Evolutionary conservation across 768 basidiomycete genomes (phyloP).

Genomic region (Lactarius sp.): DNA sequence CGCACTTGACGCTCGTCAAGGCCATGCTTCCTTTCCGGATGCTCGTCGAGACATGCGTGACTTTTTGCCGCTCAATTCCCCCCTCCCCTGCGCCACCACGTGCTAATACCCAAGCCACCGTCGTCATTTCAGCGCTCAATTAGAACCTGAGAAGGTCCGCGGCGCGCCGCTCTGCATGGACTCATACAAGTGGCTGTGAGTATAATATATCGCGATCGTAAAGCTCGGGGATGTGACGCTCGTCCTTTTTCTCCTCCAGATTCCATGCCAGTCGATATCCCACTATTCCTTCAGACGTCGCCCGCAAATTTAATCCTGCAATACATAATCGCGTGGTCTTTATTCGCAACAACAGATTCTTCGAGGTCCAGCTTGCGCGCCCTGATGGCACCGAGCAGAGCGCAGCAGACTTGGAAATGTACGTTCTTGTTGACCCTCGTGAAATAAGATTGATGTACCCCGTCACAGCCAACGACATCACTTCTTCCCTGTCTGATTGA

Average conservation of each 20-base stretch:
- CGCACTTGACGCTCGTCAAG: constrained; percentile 60
- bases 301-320: constrained; percentile 69
- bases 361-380: constrained; percentile 66
- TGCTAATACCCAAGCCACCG: background rate
- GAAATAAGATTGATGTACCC: no score
- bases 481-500: no score
- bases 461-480: no score
- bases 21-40: constrained; percentile 82
- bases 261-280: constrained; percentile 96
- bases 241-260: constrained; percentile 33
- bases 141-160: constrained; percentile 85
- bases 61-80: background rate
- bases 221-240: background rate
- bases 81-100: no score
- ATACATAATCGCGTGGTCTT: constrained; percentile 86
- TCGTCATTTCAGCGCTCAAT: constrained; percentile 45
- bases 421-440: constrained; percentile 23
- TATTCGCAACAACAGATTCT: constrained; percentile 88
- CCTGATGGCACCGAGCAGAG: constrained; percentile 64
- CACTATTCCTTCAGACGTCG: constrained; percentile 74
- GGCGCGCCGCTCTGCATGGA: constrained; percentile 81
- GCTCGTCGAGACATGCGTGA: constrained; percentile 68
- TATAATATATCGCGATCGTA: constrained; percentile 3
- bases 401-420: constrained; percentile 78
- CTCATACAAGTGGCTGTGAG: constrained; percentile 91